These are phyloP conservation scores for Mixia osmundae DNA, from an alignment of 1,284 basidiomycete genomes.

Conservation along the genomic window DNA sequence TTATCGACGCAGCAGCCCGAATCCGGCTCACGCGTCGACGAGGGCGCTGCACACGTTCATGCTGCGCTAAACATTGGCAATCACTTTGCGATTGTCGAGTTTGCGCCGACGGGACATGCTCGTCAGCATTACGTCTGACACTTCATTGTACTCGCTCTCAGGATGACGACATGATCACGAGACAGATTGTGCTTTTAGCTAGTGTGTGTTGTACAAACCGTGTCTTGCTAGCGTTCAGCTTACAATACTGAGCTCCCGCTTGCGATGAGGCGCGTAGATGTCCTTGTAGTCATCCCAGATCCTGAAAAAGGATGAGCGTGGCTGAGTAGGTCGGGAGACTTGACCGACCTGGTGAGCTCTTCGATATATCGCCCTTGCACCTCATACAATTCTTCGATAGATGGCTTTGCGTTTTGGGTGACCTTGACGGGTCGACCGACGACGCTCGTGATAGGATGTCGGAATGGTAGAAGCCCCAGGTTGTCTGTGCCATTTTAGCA, in stretches of 20 bases:
- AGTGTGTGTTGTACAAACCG: no score
- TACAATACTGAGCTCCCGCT: slow-evolving; percentile 18
- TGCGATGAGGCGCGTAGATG: slow-evolving; percentile 48
- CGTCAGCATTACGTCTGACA: no score
- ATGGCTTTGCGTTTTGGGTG: slow-evolving; percentile 49
- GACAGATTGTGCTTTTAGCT: no score
- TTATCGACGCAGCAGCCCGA: no score
- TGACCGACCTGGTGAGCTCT: slow-evolving; percentile 52
- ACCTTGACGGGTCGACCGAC: slow-evolving; percentile 74
- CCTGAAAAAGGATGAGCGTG: neutral
- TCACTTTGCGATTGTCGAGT: no score
- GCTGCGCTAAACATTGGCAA: no score
- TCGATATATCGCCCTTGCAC: slow-evolving; percentile 74
- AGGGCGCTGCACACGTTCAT: no score
- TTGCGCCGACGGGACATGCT: no score
- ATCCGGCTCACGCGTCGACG: no score
- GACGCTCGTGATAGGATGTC: slow-evolving; percentile 80
- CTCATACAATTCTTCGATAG: slow-evolving; percentile 49
- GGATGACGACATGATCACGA: no score
- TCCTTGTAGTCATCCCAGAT: slow-evolving; percentile 42
- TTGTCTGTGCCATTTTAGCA: slow-evolving; percentile 34
- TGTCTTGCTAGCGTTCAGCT: no score
- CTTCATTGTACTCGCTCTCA: no score
- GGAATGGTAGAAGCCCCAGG: slow-evolving; percentile 73
- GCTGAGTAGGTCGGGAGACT: neutral